A percentile compares a stretch with the other conserved stretches of the same genome.
These are phyloP conservation scores for Fraxinus paxiana DNA, from an alignment of 305 asterid genomes.

Conservation along the genomic window DNA sequence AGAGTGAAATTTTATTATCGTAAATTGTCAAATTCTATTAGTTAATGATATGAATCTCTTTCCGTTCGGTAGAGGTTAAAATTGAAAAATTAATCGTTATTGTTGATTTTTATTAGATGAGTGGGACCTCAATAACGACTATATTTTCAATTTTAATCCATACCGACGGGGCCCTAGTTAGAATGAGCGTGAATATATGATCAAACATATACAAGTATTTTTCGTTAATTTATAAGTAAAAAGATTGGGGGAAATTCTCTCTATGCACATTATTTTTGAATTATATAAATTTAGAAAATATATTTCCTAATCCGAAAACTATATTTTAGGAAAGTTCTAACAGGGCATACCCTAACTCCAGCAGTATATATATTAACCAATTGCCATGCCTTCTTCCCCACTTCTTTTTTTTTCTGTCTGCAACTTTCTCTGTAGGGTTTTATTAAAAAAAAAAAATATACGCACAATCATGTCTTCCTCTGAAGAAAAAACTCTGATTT, in stretches of 20 bases:
- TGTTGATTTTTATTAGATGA: no score
- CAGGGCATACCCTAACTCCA: background rate
- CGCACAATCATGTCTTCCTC: background rate
- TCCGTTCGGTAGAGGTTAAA: no score
- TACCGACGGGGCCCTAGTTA: no score
- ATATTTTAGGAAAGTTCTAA: background rate
- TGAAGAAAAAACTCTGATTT: background rate
- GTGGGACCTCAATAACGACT: no score
- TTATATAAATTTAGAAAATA: no score
- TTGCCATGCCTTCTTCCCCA: background rate
- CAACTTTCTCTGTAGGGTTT: background rate
- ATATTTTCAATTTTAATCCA: no score
- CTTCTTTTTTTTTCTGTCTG: background rate
- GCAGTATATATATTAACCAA: background rate
- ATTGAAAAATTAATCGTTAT: no score
- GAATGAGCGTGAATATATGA: background rate
- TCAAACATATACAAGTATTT: background rate
- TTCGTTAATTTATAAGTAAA: no score
- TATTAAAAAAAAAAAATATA: background rate
- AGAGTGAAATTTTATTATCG: background rate
- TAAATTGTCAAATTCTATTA: background rate
- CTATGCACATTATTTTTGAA: no score
- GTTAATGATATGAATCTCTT: background rate
- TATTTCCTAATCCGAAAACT: background rate
- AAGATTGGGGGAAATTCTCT: no score